These are phyloP conservation scores for Globisporangium irregulare DNA, from an alignment of 352 stramenopile species.

Conservation along the genomic window DNA sequence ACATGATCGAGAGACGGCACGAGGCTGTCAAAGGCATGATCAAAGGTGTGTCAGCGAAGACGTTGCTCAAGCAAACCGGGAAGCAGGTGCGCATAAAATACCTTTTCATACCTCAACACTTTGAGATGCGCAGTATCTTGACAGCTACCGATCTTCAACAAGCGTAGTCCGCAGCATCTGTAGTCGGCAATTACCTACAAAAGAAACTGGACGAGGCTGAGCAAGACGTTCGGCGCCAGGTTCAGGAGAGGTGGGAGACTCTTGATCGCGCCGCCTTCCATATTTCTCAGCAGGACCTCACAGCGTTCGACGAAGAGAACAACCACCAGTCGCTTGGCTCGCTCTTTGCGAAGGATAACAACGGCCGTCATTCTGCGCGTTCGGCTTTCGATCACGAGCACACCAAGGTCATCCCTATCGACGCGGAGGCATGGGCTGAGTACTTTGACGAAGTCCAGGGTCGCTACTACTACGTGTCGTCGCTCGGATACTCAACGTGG, in stretches of 20 bases:
- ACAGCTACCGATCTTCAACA: conserved; percentile 1
- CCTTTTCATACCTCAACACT: not conserved
- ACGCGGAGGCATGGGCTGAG: conserved; percentile 27
- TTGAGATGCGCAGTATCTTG: not conserved
- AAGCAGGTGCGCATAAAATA: conserved; percentile 28
- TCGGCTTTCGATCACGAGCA: conserved; percentile 3
- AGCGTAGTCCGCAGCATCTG: conserved; percentile 6
- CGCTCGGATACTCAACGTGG: conserved; percentile 25
- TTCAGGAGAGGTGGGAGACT: conserved; percentile 32
- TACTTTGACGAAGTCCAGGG: conserved; percentile 26
- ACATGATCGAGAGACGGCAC: conserved; percentile 25
- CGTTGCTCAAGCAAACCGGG: conserved; percentile 32
- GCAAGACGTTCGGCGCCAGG: conserved; percentile 28
- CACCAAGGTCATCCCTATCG: conserved; percentile 24
- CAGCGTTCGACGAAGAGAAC: not conserved
- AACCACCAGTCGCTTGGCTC: conserved; percentile 6
- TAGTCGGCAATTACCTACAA: conserved; percentile 29
- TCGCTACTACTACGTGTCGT: conserved; percentile 32
- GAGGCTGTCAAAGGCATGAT: conserved; percentile 28
- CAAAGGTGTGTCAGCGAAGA: conserved; percentile 34
- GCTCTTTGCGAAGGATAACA: conserved; percentile 11
- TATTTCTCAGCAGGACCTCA: conserved; percentile 7
- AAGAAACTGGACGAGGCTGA: conserved; percentile 45
- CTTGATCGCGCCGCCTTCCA: conserved; percentile 23
- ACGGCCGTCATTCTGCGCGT: not conserved